Evolutionary conservation across 345 rosid species (phyloP), one percentile per base, ranked within the genome.

Genomic region (Cardamine chenopodiifolia): DNA sequence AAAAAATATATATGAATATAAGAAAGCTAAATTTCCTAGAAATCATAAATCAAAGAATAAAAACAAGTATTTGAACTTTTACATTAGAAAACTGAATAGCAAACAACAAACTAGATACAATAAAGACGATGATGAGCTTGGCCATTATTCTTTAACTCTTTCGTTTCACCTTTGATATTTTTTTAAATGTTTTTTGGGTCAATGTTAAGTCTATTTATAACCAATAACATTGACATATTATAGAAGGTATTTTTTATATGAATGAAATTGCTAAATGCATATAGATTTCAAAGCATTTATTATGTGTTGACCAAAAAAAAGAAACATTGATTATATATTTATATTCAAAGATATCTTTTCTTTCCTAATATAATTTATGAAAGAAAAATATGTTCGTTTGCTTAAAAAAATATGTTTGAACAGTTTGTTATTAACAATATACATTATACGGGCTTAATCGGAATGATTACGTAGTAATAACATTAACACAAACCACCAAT

Each of bases 21-120:
- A 44, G 1, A 35, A 58, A 35, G 26, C 0, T 19, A 4, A 4
- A 17, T 40, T 6, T 20, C 6, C 2, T 48, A 20, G 32, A 22
- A 28, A 29, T 40, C 15, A 52, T 40, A 29, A 54, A 54, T 5
- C 0, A 11, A 37, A 17, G 5, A 12, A 40, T 10, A 28, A 37
- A 74, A 42, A 53, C 2, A n/a, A 28, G 6, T 14, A 49, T 20
- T 29, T 50, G 45, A 49, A 50, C 0, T 2, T 12, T 69, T 69
- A 76, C 74, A 54, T 76, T 62, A 3, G 63, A 62, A 42, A 62
- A 62, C 8, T 68, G 74, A 42, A 18, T 32, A 53, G 74, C 64
- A 54, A 42, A 44, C 69, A 75, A 42, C 18, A 68, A 61, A 42
- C 31, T 42, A 37, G 22, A 62, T 68, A 54, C 8, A 25, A 44